Percentiles rank a stretch among this genome's conserved stretches.
Conservation (phyloP, 306 rosid genomes). For the Cicer yamashitae region DNA sequence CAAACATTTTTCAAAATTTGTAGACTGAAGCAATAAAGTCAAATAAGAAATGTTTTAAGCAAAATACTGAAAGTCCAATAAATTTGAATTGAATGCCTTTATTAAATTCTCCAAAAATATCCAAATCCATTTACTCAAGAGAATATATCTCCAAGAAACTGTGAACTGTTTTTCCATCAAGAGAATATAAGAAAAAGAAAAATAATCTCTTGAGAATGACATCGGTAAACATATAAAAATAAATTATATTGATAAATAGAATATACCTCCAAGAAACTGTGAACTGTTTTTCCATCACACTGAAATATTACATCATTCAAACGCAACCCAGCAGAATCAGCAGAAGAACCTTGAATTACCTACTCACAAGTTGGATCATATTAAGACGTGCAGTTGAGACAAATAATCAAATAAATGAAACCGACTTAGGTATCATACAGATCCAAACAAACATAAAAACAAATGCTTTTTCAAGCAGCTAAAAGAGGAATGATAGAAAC, state of each 20-base stretch:
- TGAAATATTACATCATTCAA: background rate
- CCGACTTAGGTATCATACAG: background rate
- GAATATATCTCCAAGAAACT: too few relatives aligned
- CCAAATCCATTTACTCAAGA: background rate
- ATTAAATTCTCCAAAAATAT: background rate
- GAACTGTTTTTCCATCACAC: conserved; percentile 9
- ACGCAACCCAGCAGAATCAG: background rate
- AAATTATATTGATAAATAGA: conserved; percentile 7
- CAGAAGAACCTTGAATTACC: conserved; percentile 8
- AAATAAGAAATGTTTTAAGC: too few relatives aligned
- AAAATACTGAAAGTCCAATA: too few relatives aligned
- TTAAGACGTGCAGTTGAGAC: background rate
- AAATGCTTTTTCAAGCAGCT: background rate
- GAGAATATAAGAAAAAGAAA: background rate
- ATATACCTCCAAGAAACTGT: conserved; percentile 23
- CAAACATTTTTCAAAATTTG: too few relatives aligned
- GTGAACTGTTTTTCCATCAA: too few relatives aligned
- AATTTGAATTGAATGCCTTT: background rate
- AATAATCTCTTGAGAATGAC: background rate
- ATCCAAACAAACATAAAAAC: conserved; percentile 1
- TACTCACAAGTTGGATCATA: conserved; percentile 15
- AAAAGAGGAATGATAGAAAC: background rate
- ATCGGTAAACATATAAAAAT: conserved; percentile 5
- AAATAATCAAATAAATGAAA: background rate
- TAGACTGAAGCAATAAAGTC: too few relatives aligned